These are phyloP conservation scores for Apium graveolens DNA, from an alignment of 129 eudicot species.

Conservation along the genomic window DNA sequence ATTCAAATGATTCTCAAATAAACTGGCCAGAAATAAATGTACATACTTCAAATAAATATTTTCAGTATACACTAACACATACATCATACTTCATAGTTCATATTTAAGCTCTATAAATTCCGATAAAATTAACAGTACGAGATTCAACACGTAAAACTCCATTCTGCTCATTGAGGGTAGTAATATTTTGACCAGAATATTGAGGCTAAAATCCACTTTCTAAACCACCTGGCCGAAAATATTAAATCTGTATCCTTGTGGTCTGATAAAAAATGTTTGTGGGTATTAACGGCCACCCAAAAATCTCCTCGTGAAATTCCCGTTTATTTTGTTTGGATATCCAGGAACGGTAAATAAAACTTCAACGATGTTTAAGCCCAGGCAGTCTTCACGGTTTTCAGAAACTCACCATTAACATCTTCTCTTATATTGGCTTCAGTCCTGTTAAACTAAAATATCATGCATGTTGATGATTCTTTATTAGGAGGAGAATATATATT, in stretches of 20 bases:
- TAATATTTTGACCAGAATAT: not conserved
- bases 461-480: no score
- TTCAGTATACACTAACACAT: no score
- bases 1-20: no score
- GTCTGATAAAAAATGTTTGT: not conserved
- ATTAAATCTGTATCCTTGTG: constrained; percentile 9
- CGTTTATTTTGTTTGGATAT: constrained; percentile 24
- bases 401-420: no score
- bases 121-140: constrained; percentile 5
- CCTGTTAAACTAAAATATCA: no score
- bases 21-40: no score
- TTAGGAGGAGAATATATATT: no score
- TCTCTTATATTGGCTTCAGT: no score
- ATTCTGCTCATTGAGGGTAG: constrained; percentile 9
- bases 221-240: not conserved
- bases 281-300: constrained; percentile 23
- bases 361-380: constrained; percentile 11
- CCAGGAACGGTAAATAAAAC: constrained; percentile 20
- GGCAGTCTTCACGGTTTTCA: no score
- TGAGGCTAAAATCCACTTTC: not conserved
- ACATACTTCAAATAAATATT: no score
- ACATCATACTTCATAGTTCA: not conserved
- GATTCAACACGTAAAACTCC: not conserved
- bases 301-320: constrained; percentile 24
- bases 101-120: not conserved